Evolutionary conservation across 1,139 yeast species (phyloP).

Genomic region (Nakaseomyces sp.): DNA sequence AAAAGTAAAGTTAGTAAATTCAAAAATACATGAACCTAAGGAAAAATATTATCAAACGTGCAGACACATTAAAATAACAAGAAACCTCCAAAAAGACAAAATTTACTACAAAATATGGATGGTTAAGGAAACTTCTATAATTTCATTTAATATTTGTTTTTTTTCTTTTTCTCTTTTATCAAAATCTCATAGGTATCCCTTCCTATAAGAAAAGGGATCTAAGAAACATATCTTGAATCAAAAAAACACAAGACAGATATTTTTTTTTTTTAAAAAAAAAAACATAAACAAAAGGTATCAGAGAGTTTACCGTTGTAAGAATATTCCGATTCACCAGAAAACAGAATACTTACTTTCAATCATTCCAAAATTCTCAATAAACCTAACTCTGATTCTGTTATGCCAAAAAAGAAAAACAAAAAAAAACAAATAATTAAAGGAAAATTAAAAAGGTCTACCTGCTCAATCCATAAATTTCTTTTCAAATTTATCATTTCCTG

Average conservation of each 20-base stretch:
- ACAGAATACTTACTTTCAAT: constrained; percentile 1
- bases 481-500: no score
- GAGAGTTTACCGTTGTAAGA: constrained; percentile 6
- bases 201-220: neutral
- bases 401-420: neutral
- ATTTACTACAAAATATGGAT: no score
- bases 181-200: constrained; percentile 3
- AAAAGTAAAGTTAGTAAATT: neutral
- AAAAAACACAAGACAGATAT: neutral
- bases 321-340: constrained; percentile 6
- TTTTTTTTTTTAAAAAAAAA: no score
- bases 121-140: no score
- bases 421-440: no score
- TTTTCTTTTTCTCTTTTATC: no score
- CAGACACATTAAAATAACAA: neutral
- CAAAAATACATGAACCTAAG: neutral
- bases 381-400: constrained; percentile 6
- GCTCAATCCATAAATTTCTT: no score
- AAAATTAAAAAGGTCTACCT: no score
- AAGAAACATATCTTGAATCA: neutral
- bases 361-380: neutral
- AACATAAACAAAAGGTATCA: constrained; percentile 9
- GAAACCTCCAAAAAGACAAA: neutral
- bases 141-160: no score
- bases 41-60: neutral